Evolutionary conservation across 129 eudicot genomes (phyloP).

Genomic region (Flaveria ramosissima): DNA sequence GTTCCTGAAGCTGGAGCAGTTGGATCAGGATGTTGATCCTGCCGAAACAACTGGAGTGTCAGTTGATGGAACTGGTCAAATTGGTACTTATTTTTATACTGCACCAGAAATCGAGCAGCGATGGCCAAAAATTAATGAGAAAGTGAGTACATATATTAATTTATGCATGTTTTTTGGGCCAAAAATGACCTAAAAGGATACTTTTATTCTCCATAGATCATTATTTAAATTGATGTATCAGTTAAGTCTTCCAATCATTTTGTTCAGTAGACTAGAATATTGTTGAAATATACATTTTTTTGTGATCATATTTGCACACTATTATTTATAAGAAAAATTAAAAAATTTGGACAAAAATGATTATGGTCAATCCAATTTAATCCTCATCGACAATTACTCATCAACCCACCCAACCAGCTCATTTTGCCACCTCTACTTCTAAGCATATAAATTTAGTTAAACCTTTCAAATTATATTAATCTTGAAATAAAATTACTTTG

Average conservation of each 20-base stretch:
- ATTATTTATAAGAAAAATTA: neutral
- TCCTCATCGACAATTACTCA: neutral
- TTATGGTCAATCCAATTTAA: slow-evolving; percentile 5
- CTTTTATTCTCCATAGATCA: slow-evolving; percentile 9
- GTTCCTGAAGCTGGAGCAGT: slow-evolving; percentile 87
- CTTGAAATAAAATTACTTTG: neutral
- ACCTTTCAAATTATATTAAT: neutral
- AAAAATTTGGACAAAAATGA: neutral
- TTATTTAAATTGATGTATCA: slow-evolving; percentile 16
- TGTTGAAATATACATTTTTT: neutral
- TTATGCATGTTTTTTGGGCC: slow-evolving; percentile 2
- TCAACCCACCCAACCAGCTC: neutral
- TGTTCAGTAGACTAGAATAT: neutral
- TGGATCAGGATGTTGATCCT: slow-evolving; percentile 79
- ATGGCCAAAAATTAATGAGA: slow-evolving; percentile 94
- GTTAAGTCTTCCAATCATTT: neutral
- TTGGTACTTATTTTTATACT: slow-evolving; percentile 94
- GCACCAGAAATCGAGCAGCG: slow-evolving; percentile 99
- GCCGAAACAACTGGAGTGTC: slow-evolving; percentile 78
- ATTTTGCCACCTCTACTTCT: neutral
- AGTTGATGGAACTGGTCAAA: slow-evolving; percentile 88
- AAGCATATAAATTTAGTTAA: neutral
- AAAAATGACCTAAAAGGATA: neutral
- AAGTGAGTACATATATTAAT: slow-evolving; percentile 47
- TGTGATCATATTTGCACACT: slow-evolving; percentile 2